Conservation (phyloP, 2,329 filamentous ascomycete species). For the Hymenoscyphus occultus region DNA sequence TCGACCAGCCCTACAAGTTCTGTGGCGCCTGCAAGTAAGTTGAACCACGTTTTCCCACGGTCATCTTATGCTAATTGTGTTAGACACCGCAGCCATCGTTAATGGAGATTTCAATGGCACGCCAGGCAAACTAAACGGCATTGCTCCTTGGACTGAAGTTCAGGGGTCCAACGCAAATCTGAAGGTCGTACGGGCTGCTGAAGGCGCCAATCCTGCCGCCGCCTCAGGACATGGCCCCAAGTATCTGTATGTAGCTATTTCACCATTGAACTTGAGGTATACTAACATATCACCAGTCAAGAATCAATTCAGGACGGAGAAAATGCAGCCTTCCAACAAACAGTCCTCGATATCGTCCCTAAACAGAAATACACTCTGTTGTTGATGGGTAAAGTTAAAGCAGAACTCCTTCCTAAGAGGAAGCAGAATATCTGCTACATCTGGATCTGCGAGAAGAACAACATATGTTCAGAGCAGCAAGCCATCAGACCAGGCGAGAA, state of each 20-base stretch:
- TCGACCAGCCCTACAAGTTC: background rate
- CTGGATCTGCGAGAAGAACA: constrained; percentile 5
- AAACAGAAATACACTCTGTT: background rate
- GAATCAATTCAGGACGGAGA: background rate
- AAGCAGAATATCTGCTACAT: background rate
- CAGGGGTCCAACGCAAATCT: background rate
- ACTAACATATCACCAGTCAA: background rate
- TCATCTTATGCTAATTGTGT: background rate
- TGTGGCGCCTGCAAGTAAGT: background rate
- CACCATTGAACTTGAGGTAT: background rate
- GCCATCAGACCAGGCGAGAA: background rate
- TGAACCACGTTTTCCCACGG: background rate
- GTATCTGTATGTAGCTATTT: background rate
- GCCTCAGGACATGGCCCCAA: background rate
- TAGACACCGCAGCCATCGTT: background rate
- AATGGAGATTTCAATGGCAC: background rate
- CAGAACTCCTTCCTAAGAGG: background rate
- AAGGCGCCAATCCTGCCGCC: background rate
- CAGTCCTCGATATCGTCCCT: background rate
- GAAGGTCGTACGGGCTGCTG: background rate
- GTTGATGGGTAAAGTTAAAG: background rate
- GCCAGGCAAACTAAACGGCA: too few species aligned
- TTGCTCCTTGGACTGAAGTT: background rate
- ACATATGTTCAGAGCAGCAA: background rate
- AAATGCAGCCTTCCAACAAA: background rate